Evolutionary conservation across 1,284 basidiomycete genomes (phyloP).

Genomic region (Ceratobasidium sp.): DNA sequence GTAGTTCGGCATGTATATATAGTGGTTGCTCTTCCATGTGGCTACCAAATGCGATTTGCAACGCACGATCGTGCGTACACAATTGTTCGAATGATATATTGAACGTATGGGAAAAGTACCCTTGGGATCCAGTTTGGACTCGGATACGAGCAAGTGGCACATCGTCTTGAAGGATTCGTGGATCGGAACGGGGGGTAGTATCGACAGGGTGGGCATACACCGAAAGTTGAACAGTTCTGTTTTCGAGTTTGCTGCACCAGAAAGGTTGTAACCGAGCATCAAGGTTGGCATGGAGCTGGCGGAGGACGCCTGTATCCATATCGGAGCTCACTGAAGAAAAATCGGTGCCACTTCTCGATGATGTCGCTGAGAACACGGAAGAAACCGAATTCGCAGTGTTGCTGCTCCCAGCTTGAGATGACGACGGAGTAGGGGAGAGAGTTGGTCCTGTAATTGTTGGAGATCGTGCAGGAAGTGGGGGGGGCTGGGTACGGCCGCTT

Average conservation of each 20-base stretch:
- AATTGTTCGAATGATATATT: conserved; percentile 71
- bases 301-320: conserved; percentile 35
- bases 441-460: background rate
- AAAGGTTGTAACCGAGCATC: conserved; percentile 77
- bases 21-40: conserved; percentile 53
- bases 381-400: background rate
- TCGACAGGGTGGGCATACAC: conserved; percentile 36
- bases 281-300: conserved; percentile 71
- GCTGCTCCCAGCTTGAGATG: background rate
- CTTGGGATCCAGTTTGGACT: conserved; percentile 67
- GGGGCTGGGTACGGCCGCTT: conserved; percentile 44
- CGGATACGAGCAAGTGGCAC: conserved; percentile 59
- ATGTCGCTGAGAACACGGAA: conserved; percentile 15
- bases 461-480: conserved; percentile 34
- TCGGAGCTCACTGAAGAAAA: background rate
- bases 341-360: background rate
- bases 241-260: conserved; percentile 71
- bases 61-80: conserved; percentile 63
- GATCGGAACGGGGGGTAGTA: background rate
- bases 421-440: background rate
- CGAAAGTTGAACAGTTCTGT: conserved; percentile 65
- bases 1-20: conserved; percentile 40
- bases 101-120: conserved; percentile 72
- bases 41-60: conserved; percentile 66
- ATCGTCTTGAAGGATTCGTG: too few relatives aligned